Evolutionary conservation across 2,329 filamentous ascomycete genomes (phyloP).

Genomic region (Aspergillus latus): DNA sequence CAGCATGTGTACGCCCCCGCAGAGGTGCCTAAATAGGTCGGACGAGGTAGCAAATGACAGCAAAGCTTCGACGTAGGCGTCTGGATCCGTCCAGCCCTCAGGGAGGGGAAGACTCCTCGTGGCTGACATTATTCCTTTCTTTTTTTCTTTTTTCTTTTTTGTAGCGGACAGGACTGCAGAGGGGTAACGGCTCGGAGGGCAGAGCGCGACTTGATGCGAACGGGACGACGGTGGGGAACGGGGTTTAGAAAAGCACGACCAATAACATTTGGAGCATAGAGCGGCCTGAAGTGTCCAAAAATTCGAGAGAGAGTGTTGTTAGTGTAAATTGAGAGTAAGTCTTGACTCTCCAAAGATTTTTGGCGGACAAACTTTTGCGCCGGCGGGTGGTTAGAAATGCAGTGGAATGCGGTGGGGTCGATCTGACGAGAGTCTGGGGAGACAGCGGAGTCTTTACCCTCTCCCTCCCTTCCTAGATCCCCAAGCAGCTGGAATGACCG

Average conservation of each 20-base stretch:
- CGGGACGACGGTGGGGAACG: neutral
- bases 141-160: neutral
- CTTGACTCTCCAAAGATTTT: neutral
- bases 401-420: conserved; percentile 1
- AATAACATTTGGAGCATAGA: neutral
- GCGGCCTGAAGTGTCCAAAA: neutral
- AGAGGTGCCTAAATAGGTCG: conserved; percentile 77
- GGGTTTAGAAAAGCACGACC: neutral
- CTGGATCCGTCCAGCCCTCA: conserved; percentile 66
- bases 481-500: neutral
- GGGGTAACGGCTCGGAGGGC: neutral
- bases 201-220: neutral
- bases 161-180: conserved; percentile 10
- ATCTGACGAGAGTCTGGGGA: neutral
- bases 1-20: conserved; percentile 93
- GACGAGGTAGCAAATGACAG: conserved; percentile 73
- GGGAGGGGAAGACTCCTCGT: conserved; percentile 64
- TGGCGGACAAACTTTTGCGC: conserved; percentile 1
- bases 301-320: neutral
- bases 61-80: conserved; percentile 77
- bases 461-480: neutral
- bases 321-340: neutral
- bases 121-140: conserved; percentile 45
- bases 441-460: neutral
- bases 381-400: no score